Evolutionary conservation across 1,284 basidiomycete genomes (phyloP).

Genomic region (Blastosporella zonata): DNA sequence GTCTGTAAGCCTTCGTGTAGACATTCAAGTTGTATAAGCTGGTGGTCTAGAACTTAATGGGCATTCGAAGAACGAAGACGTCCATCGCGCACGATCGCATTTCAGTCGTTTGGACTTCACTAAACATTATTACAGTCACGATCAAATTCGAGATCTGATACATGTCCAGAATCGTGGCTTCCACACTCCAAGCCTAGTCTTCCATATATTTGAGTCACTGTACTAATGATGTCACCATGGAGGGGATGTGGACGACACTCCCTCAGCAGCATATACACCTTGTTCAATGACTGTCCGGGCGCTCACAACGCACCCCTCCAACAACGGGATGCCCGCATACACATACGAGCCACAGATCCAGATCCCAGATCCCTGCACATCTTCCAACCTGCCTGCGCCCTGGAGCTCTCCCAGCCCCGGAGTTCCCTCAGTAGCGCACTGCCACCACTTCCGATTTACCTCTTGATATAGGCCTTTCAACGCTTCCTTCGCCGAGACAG

Average conservation of each 20-base stretch:
- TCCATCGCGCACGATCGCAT: no score
- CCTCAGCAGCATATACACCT: slow-evolving; percentile 39
- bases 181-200: no score
- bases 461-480: slow-evolving; percentile 41
- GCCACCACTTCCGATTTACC: slow-evolving; percentile 35
- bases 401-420: slow-evolving; percentile 47
- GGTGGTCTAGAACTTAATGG: no score
- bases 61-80: no score
- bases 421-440: slow-evolving; percentile 32
- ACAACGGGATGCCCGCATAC: slow-evolving; percentile 55
- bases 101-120: no score
- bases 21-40: no score
- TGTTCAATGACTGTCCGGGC: slow-evolving; percentile 53
- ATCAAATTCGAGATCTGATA: no score
- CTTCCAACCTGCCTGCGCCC: slow-evolving; percentile 38
- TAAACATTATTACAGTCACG: no score
- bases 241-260: slow-evolving; percentile 25
- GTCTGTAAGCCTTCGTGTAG: no score
- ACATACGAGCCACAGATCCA: slow-evolving; percentile 63
- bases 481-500: slow-evolving; percentile 46
- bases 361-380: slow-evolving; percentile 37
- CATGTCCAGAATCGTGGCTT: no score
- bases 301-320: slow-evolving; percentile 66
- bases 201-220: neutral
- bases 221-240: slow-evolving; percentile 26